These are phyloP conservation scores for Plasmodium vivax DNA, from an alignment of 169 alveolate genomes.

Conservation along the genomic window DNA sequence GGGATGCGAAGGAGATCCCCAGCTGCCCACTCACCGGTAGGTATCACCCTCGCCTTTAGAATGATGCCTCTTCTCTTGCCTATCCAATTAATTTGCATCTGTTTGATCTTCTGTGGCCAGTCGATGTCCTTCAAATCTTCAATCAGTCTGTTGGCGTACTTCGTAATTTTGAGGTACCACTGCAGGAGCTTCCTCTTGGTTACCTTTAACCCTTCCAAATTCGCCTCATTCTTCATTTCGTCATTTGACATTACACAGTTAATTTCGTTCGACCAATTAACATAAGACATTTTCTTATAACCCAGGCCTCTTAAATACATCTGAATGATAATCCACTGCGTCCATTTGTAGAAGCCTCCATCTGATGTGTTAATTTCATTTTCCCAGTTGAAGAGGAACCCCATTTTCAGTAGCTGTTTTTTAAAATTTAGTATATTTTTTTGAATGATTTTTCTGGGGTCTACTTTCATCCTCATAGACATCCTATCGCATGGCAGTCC, in stretches of 20 bases:
- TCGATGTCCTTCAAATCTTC: conserved; percentile 83
- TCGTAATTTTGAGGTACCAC: conserved; percentile 91
- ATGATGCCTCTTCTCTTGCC: conserved; percentile 85
- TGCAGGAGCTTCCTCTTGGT: conserved; percentile 84
- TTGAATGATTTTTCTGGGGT: conserved; percentile 83
- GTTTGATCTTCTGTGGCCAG: conserved; percentile 90
- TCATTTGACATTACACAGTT: conserved; percentile 94
- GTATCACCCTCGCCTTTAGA: conserved; percentile 22
- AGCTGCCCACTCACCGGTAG: neutral
- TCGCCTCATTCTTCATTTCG: conserved; percentile 90
- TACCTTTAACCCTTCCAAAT: conserved; percentile 89
- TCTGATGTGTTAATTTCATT: conserved; percentile 90
- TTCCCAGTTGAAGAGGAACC: conserved; percentile 92
- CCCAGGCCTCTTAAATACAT: conserved; percentile 87
- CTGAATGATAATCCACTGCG: conserved; percentile 91
- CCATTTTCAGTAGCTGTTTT: conserved; percentile 87
- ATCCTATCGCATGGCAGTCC: conserved; percentile 95
- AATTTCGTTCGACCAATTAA: conserved; percentile 81
- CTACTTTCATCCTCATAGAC: conserved; percentile 84
- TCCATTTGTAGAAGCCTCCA: conserved; percentile 90
- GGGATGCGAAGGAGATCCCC: too few species aligned
- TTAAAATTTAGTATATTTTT: conserved; percentile 87
- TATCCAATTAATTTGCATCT: conserved; percentile 92
- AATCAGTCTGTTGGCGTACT: conserved; percentile 87
- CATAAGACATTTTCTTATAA: conserved; percentile 84